These are phyloP conservation scores for Tricholoma saponaceum DNA, from an alignment of 768 basidiomycete species.

Conservation along the genomic window DNA sequence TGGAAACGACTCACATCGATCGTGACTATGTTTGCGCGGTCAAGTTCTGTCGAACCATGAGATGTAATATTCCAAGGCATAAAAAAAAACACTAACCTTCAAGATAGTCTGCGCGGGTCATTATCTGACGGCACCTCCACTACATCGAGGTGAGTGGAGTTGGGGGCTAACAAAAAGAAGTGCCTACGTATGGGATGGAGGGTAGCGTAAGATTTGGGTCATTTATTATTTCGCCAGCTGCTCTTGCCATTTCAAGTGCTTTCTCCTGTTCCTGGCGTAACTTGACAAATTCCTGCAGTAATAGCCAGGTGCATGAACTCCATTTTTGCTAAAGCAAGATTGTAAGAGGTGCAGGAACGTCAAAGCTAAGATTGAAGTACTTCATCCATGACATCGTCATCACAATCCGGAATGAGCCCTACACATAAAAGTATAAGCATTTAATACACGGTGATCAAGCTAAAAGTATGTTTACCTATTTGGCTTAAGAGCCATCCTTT, in stretches of 20 bases:
- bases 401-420: slow-evolving; percentile 74
- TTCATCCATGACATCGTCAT: slow-evolving; percentile 90
- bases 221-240: slow-evolving; percentile 27
- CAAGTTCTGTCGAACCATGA: slow-evolving; percentile 43
- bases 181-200: slow-evolving; percentile 53
- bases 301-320: slow-evolving; percentile 78
- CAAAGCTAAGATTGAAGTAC: slow-evolving; percentile 29
- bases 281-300: slow-evolving; percentile 71
- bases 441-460: neutral
- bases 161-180: neutral
- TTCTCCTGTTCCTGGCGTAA: slow-evolving; percentile 46
- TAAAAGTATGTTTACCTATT: slow-evolving; percentile 44
- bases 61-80: neutral
- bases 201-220: slow-evolving; percentile 53
- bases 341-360: neutral
- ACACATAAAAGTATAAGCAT: neutral
- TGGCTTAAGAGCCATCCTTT: slow-evolving; percentile 78
- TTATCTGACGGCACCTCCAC: slow-evolving; percentile 74
- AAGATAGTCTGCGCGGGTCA: slow-evolving; percentile 82
- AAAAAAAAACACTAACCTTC: slow-evolving; percentile 45
- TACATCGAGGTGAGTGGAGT: slow-evolving; percentile 12
- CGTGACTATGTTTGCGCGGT: slow-evolving; percentile 67
- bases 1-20: slow-evolving; percentile 60
- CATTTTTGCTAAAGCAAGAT: slow-evolving; percentile 59
- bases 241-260: slow-evolving; percentile 33